Percentiles rank a stretch among this genome's conserved stretches.
These are phyloP conservation scores for Quercus cerris DNA, from an alignment of 306 rosid genomes.

Conservation along the genomic window DNA sequence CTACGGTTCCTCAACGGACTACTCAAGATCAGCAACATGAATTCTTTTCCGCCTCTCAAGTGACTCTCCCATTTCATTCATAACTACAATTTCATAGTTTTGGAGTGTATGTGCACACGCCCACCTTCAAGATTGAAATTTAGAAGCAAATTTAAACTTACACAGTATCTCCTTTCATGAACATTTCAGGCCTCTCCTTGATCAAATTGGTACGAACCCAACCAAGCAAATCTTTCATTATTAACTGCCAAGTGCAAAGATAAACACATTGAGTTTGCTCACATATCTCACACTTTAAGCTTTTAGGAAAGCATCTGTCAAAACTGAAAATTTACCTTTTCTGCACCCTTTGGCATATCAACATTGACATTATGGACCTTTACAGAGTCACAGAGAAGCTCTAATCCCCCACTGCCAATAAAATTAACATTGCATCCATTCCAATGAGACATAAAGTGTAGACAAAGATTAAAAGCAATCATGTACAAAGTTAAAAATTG, in stretches of 20 bases:
- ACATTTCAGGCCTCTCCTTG: constrained; percentile 98
- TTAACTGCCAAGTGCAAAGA: constrained; percentile 47
- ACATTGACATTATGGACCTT: constrained; percentile 73
- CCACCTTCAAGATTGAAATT: neutral
- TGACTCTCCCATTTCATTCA: neutral
- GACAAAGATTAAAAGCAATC: neutral
- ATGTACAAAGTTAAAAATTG: neutral
- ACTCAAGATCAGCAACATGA: no score
- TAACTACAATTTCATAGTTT: neutral
- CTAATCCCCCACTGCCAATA: constrained; percentile 78
- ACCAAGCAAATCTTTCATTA: constrained; percentile 78
- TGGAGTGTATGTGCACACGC: neutral
- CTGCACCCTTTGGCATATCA: constrained; percentile 50
- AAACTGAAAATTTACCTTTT: constrained; percentile 38
- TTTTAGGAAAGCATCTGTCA: neutral
- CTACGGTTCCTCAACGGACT: no score
- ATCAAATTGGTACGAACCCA: constrained; percentile 85
- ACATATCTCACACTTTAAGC: neutral
- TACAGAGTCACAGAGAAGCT: constrained; percentile 86
- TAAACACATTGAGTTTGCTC: constrained; percentile 1
- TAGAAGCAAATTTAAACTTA: constrained; percentile 36
- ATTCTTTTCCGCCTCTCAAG: no score
- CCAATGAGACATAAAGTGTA: constrained; percentile 20
- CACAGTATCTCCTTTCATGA: constrained; percentile 96
- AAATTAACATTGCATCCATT: constrained; percentile 4